Evolutionary conservation across 2,329 filamentous ascomycete genomes (phyloP), one percentile per base, ranked within the genome.

Genomic region (Phialophora verrucosa): DNA sequence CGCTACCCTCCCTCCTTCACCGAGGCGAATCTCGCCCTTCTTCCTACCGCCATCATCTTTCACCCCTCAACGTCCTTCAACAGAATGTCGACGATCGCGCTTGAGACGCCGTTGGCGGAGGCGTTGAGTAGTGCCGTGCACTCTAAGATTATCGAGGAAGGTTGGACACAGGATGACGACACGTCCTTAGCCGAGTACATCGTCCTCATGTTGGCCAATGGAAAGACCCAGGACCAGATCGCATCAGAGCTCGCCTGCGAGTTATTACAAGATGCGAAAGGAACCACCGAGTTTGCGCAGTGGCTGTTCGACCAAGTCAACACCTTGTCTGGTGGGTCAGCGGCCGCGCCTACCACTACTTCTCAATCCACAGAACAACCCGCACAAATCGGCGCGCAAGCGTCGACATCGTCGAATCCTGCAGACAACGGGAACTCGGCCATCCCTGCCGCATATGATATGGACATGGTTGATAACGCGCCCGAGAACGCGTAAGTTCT

Each of bases 141-240:
- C 79, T 90, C 92, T 35, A 98, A 98, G 82, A 84, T 99, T 65
- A 87, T 92, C 66, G 94, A 99, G 80, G 90, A 93, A 72, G 94
- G 93, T 74, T 98, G 95, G 94, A 93, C 89, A 69, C 89, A 90
- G 32, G 91, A 90, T 68, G 87, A 88, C 75, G 92, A 94, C 78
- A 89, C 90, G 27, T 91, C 92, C 44, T 87, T 99, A 66, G 90
- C 93, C 66, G 95, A 99, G 81, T 99, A 98, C 81, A 95, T 99
- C 72, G 90, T 98, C 66, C 87, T 98, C 70, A 97, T 98, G 94
- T 87, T 99, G 35, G 92, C 92, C 69, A 98, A 97, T 80, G 92
- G 93, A 74, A 97, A 97, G 79, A 93, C 91, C 3, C 90, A 96
- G 77, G 88, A 93, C 59, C 90, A 97, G 76, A 94, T 99, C 71